Conservation (phyloP, 73 alveolate species). For the Vitrella brassicaformis region DNA sequence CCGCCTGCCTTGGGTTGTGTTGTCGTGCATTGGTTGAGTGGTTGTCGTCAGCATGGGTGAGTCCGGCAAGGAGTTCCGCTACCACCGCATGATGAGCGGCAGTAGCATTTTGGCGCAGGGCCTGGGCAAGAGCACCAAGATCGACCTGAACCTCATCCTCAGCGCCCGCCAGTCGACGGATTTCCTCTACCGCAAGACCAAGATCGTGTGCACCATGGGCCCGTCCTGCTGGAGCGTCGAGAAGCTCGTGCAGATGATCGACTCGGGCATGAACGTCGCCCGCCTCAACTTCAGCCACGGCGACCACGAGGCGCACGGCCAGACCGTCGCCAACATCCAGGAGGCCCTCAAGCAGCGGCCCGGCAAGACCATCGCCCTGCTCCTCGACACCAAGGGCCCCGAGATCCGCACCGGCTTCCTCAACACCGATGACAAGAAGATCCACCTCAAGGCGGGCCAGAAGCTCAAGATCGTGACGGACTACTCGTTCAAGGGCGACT, state of each 20-base stretch:
- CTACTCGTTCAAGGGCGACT: constrained; percentile 66
- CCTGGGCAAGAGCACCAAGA: background rate
- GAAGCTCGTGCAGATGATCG: constrained; percentile 58
- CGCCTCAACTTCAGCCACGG: constrained; percentile 89
- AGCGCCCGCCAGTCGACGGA: background rate
- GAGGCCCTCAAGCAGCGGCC: constrained; percentile 79
- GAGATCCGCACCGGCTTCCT: constrained; percentile 84
- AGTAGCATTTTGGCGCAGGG: background rate
- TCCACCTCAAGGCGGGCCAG: constrained; percentile 60
- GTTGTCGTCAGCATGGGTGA: too few relatives aligned
- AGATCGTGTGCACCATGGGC: constrained; percentile 83
- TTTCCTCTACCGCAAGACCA: constrained; percentile 51
- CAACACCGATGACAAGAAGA: constrained; percentile 54
- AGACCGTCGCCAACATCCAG: constrained; percentile 52
- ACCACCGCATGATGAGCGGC: too few relatives aligned
- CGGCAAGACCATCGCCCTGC: constrained; percentile 63
- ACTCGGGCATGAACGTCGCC: constrained; percentile 85
- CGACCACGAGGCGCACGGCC: constrained; percentile 73
- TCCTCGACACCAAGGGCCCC: constrained; percentile 88
- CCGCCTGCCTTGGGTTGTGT: too few relatives aligned
- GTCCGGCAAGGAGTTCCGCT: too few relatives aligned
- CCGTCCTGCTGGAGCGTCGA: constrained; percentile 72
- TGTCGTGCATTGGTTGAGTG: too few relatives aligned
- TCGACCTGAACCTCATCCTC: background rate
- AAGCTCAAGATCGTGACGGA: constrained; percentile 68